phyloP scores from a whole-genome alignment of 2,329 filamentous ascomycete genomes.

The Didymella pinodella region DNA sequence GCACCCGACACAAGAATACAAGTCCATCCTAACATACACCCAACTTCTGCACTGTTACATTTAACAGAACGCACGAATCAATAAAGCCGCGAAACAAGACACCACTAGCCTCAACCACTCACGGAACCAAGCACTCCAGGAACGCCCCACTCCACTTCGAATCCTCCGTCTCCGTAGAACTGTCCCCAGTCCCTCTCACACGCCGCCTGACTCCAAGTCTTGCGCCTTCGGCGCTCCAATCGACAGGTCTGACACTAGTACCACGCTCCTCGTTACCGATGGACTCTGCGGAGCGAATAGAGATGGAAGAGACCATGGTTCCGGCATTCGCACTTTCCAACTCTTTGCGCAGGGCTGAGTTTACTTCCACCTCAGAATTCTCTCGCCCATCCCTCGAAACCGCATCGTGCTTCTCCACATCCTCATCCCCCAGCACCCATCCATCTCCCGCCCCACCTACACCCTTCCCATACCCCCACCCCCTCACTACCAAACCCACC shows the following conservation, averaged over 20 bases:
- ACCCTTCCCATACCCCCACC: neutral
- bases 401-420: no score
- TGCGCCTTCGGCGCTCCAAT: neutral
- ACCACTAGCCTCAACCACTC: neutral
- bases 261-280: constrained; percentile 4
- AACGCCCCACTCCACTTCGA: constrained; percentile 7
- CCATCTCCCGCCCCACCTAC: neutral
- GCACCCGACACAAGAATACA: no score
- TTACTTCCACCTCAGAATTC: neutral
- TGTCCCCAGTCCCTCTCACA: neutral
- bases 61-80: no score
- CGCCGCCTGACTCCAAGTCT: neutral
- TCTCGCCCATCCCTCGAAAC: neutral
- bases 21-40: no score
- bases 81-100: no score
- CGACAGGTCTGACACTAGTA: neutral
- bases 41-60: no score
- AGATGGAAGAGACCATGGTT: neutral
- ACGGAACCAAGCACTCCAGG: constrained; percentile 9
- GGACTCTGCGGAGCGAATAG: neutral
- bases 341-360: neutral
- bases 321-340: no score
- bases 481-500: neutral
- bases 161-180: neutral
- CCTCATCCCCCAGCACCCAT: no score